phyloP scores from a whole-genome alignment of 2,329 filamentous ascomycete genomes.

The Fusarium sambucinum region DNA sequence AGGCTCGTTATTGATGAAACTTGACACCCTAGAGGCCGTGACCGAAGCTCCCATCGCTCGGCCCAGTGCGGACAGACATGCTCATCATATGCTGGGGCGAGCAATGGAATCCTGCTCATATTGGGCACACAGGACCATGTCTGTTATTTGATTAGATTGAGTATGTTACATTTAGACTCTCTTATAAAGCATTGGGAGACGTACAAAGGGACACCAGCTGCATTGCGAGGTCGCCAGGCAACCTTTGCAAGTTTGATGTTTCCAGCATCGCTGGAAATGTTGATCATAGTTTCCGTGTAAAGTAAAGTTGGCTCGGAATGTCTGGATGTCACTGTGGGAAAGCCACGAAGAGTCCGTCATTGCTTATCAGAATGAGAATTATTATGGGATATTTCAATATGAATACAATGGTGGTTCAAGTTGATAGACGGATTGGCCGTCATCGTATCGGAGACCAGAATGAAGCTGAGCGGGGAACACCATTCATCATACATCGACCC shows the following conservation, averaged over 20 bases:
- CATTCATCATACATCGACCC: conserved; percentile 16
- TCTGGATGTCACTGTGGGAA: conserved; percentile 20
- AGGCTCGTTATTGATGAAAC: conserved; percentile 54
- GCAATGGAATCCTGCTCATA: conserved; percentile 56
- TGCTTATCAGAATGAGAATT: background rate
- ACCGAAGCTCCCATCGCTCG: conserved; percentile 56
- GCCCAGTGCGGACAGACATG: conserved; percentile 65
- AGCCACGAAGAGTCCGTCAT: conserved; percentile 29
- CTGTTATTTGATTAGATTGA: conserved; percentile 49
- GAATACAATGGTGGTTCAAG: background rate
- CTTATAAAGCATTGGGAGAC: conserved; percentile 23
- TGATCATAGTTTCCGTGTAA: conserved; percentile 45
- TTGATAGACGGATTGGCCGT: background rate
- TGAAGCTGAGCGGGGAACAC: conserved; percentile 32
- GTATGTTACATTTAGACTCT: background rate
- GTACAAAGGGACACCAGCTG: conserved; percentile 67
- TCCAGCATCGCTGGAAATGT: conserved; percentile 65
- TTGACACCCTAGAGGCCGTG: conserved; percentile 53
- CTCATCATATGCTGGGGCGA: conserved; percentile 64
- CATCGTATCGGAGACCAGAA: conserved; percentile 5
- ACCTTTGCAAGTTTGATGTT: conserved; percentile 59
- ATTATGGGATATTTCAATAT: background rate
- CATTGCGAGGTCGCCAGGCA: conserved; percentile 61
- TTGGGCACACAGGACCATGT: conserved; percentile 68
- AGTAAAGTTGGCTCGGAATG: conserved; percentile 51